A percentile compares a stretch with the other conserved stretches of the same genome.
Evolutionary conservation across 2,329 filamentous ascomycete species (phyloP).

Genomic region (Aspergillus calidoustus): DNA sequence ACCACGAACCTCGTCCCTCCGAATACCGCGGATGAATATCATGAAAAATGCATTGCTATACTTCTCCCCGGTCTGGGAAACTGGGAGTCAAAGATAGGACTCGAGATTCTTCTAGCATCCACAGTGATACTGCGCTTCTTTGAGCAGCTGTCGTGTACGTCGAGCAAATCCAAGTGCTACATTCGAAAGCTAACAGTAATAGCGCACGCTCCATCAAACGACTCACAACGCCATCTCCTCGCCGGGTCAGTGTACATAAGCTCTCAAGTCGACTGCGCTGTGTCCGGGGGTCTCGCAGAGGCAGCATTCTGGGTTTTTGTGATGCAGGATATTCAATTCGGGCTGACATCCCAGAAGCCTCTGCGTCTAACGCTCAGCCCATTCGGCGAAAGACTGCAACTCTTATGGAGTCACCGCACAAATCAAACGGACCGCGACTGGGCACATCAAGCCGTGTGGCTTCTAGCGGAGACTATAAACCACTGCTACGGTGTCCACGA

Average conservation of each 20-base stretch:
- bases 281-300: conserved; percentile 37
- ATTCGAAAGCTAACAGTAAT: conserved; percentile 17
- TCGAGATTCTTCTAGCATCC: conserved; percentile 40
- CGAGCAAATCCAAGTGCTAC: neutral
- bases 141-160: conserved; percentile 41
- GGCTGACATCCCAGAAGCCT: conserved; percentile 37
- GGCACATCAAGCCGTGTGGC: conserved; percentile 39
- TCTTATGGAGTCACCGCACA: conserved; percentile 32
- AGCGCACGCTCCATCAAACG: conserved; percentile 40
- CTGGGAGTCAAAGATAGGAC: conserved; percentile 34
- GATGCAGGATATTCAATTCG: conserved; percentile 42
- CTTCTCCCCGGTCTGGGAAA: conserved; percentile 40
- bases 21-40: conserved; percentile 38
- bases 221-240: conserved; percentile 40
- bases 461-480: conserved; percentile 40
- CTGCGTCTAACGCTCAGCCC: conserved; percentile 37
- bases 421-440: conserved; percentile 37
- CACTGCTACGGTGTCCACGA: conserved; percentile 36
- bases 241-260: conserved; percentile 43
- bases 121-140: conserved; percentile 43
- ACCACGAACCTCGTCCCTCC: conserved; percentile 35
- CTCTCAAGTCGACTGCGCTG: conserved; percentile 39
- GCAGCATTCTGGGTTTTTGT: conserved; percentile 44
- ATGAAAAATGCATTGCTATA: conserved; percentile 42
- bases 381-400: conserved; percentile 36